Evolutionary conservation across 345 rosid species (phyloP).

Genomic region (Gossypium longicalyx): DNA sequence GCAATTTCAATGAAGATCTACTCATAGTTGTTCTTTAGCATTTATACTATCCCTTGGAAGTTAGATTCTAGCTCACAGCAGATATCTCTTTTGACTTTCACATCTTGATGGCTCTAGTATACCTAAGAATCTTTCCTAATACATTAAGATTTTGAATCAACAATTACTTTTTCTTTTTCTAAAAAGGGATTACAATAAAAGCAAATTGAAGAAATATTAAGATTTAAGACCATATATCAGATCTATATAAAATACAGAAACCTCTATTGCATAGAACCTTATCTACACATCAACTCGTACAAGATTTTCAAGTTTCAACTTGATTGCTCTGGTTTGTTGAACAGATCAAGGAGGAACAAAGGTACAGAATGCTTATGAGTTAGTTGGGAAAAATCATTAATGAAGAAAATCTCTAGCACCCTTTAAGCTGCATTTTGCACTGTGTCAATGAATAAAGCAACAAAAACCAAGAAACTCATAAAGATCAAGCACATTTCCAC

Average conservation of each 20-base stretch:
- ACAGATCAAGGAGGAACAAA: not conserved
- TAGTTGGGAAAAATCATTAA: not conserved
- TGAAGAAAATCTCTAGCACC: not conserved
- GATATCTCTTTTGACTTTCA: not conserved
- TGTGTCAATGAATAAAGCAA: not conserved
- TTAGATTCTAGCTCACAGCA: not conserved
- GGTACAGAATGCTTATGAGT: not conserved
- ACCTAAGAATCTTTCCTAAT: not conserved
- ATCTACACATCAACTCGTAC: not conserved
- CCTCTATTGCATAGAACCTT: not conserved
- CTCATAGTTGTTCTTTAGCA: not conserved
- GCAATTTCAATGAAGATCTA: not conserved
- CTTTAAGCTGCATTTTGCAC: not conserved
- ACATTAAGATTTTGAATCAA: not conserved
- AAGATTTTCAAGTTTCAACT: not conserved
- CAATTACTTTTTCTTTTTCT: not conserved
- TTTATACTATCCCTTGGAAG: not conserved
- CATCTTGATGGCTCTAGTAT: not conserved
- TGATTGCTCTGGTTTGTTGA: not conserved
- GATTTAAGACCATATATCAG: not conserved
- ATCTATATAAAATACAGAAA: not conserved
- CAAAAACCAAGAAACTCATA: not conserved
- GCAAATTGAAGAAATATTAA: not conserved
- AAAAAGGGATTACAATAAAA: not conserved
- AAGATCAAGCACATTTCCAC: conserved; percentile 6